Evolutionary conservation across 2,329 filamentous ascomycete species (phyloP).

Genomic region (Aspergillus sp.): DNA sequence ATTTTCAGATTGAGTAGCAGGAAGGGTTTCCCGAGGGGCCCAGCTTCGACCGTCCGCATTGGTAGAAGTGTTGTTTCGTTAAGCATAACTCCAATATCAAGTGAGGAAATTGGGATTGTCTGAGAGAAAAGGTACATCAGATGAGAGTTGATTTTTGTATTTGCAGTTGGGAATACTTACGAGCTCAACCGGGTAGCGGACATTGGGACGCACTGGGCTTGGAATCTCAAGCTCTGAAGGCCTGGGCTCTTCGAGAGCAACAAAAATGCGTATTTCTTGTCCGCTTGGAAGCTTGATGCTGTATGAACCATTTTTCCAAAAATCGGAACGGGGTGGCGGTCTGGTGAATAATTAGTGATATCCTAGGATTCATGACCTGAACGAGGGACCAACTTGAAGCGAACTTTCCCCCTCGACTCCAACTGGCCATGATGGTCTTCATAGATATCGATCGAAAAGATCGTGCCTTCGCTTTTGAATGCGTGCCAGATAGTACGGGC

Average conservation of each 20-base stretch:
- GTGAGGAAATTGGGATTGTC: conserved; percentile 45
- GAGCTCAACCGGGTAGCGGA: conserved; percentile 38
- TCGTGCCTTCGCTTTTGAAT: conserved; percentile 55
- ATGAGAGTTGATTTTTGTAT: neutral
- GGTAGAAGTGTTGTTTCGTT: conserved; percentile 59
- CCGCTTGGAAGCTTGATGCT: conserved; percentile 31
- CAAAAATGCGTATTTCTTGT: conserved; percentile 18
- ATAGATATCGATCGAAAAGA: conserved; percentile 60
- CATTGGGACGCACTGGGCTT: conserved; percentile 37
- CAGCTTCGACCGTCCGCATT: conserved; percentile 52
- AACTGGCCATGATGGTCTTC: conserved; percentile 45
- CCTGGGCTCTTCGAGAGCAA: conserved; percentile 28
- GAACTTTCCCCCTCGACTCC: conserved; percentile 50
- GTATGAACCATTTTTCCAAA: conserved; percentile 49
- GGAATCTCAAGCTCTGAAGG: conserved; percentile 24
- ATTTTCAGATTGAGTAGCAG: conserved; percentile 47
- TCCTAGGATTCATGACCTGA: neutral
- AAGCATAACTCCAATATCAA: conserved; percentile 66
- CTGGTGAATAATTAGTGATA: conserved; percentile 22
- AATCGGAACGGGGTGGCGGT: conserved; percentile 55
- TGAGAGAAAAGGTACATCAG: conserved; percentile 22
- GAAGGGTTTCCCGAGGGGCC: conserved; percentile 25
- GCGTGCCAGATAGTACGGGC: conserved; percentile 52
- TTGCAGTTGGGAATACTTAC: conserved; percentile 29
- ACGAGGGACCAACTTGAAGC: conserved; percentile 49